These are phyloP conservation scores for Rhynchospora breviuscula DNA, from an alignment of 176 grass and related monocot genomes.

Conservation along the genomic window DNA sequence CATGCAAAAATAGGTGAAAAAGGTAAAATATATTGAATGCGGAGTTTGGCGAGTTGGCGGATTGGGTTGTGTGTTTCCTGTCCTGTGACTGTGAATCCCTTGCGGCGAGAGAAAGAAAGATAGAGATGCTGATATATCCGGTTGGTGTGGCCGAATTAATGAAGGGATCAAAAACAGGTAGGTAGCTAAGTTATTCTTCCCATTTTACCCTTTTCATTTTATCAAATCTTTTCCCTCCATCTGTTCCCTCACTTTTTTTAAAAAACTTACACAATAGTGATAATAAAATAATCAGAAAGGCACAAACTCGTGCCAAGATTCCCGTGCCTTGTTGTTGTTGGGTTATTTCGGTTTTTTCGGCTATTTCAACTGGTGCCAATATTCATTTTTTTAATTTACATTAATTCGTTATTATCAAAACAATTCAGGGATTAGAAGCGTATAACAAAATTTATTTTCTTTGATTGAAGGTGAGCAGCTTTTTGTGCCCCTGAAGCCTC, in stretches of 20 bases:
- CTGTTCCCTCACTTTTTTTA: background rate
- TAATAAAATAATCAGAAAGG: background rate
- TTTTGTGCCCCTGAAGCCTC: background rate
- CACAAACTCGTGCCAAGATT: conserved; percentile 6
- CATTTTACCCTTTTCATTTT: background rate
- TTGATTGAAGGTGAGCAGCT: background rate
- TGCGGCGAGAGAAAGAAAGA: background rate
- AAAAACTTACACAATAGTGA: background rate
- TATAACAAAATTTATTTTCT: background rate
- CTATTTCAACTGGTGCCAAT: background rate
- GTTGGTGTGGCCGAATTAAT: conserved; percentile 14
- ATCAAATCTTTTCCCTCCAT: conserved; percentile 13
- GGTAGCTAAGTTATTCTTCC: background rate
- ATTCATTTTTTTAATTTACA: background rate
- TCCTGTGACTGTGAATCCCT: background rate
- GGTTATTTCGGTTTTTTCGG: background rate
- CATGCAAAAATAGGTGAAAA: background rate
- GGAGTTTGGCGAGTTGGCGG: background rate
- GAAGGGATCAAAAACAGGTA: background rate
- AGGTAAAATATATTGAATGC: background rate
- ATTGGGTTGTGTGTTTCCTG: background rate
- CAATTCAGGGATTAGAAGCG: background rate
- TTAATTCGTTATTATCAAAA: background rate
- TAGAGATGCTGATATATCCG: background rate
- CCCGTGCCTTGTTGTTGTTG: background rate